Percentiles rank a stretch among this genome's conserved stretches.
phyloP scores from a whole-genome alignment of 2,329 filamentous ascomycete species.

The Penicillium sp. region DNA sequence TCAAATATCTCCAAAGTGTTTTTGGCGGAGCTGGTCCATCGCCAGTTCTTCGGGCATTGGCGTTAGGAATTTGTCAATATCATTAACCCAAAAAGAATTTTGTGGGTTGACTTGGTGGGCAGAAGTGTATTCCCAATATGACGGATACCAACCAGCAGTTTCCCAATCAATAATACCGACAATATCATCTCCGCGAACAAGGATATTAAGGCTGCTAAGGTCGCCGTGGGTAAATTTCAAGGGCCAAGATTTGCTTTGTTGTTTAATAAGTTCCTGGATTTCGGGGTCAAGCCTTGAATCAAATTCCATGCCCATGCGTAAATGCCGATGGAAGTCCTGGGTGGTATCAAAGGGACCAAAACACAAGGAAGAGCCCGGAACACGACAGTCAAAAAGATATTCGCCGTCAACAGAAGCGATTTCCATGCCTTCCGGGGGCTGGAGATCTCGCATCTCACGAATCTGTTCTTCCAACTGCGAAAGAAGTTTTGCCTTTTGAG shows the following conservation, averaged over 20 bases:
- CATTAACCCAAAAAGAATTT: conserved; percentile 35
- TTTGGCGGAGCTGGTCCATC: conserved; percentile 39
- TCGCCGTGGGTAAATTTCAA: conserved; percentile 51
- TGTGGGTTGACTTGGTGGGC: conserved; percentile 40
- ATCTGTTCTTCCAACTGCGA: conserved; percentile 27
- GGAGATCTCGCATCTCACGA: conserved; percentile 27
- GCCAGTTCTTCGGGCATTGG: conserved; percentile 33
- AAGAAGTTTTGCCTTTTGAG: conserved; percentile 34
- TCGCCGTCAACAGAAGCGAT: conserved; percentile 31
- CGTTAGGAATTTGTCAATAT: conserved; percentile 40
- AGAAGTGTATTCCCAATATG: conserved; percentile 32
- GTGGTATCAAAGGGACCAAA: conserved; percentile 31
- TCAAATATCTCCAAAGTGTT: conserved; percentile 23
- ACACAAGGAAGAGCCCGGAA: conserved; percentile 23
- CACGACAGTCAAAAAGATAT: conserved; percentile 29
- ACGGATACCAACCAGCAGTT: conserved; percentile 29
- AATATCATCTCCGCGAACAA: conserved; percentile 35
- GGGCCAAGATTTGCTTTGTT: conserved; percentile 28
- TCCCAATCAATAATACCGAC: conserved; percentile 35
- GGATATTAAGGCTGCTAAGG: conserved; percentile 39
- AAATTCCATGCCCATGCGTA: conserved; percentile 28
- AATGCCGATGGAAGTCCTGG: conserved; percentile 35
- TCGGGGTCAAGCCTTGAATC: conserved; percentile 22
- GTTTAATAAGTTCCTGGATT: conserved; percentile 30
- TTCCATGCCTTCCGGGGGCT: conserved; percentile 21